Conservation (phyloP, 345 rosid species). For the Brassica napus region DNA sequence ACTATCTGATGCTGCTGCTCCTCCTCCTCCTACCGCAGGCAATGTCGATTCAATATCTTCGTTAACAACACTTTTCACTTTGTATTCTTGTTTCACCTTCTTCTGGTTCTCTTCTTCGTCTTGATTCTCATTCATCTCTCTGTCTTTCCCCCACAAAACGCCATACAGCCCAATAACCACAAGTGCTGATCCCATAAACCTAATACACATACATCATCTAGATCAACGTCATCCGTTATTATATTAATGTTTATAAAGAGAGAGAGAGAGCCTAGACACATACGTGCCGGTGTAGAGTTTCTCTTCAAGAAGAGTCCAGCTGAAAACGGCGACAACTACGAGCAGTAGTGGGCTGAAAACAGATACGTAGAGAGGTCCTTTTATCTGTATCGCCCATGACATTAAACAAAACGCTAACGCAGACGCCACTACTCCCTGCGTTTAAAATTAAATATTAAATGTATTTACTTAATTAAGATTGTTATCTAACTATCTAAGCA, state of each 20-base stretch:
- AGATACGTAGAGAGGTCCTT: conserved; percentile 87
- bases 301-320: conserved; percentile 83
- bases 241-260: background rate
- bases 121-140: conserved; percentile 45
- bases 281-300: conserved; percentile 80
- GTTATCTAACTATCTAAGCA: background rate
- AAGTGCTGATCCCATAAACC: conserved; percentile 68
- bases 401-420: conserved; percentile 68
- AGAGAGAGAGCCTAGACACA: conserved; percentile 25
- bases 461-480: background rate
- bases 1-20: background rate
- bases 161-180: conserved; percentile 72
- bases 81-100: conserved; percentile 8
- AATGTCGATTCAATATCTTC: conserved; percentile 41
- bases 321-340: conserved; percentile 64
- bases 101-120: conserved; percentile 10
- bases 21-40: background rate
- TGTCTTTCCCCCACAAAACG: conserved; percentile 89
- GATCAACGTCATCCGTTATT: background rate
- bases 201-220: conserved; percentile 18
- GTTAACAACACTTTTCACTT: conserved; percentile 6
- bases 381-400: conserved; percentile 70
- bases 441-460: background rate
- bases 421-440: conserved; percentile 75
- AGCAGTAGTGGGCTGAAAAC: conserved; percentile 85